Evolutionary conservation across 306 rosid species (phyloP).

Genomic region (Clitoria ternatea): DNA sequence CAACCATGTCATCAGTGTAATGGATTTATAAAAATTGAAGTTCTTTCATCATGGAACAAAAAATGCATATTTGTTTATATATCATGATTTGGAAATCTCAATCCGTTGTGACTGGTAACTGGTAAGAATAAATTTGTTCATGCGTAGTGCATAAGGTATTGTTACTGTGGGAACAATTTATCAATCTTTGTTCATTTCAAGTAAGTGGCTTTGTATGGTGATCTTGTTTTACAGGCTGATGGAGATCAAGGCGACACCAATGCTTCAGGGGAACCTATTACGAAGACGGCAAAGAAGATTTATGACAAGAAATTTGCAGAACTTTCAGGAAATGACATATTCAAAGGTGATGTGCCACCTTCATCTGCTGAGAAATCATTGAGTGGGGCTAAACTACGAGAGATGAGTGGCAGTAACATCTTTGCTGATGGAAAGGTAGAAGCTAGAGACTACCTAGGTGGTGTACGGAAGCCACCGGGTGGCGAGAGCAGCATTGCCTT

Average conservation of each 20-base stretch:
- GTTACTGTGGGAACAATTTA: neutral
- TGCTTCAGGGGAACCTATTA: slow-evolving; percentile 44
- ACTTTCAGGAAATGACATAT: slow-evolving; percentile 85
- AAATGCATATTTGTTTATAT: neutral
- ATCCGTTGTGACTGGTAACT: neutral
- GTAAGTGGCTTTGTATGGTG: slow-evolving; percentile 17
- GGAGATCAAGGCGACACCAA: slow-evolving; percentile 39
- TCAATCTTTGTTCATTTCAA: neutral
- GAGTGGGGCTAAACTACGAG: slow-evolving; percentile 80
- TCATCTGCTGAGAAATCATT: slow-evolving; percentile 73
- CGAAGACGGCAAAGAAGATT: slow-evolving; percentile 87
- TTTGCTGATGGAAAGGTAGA: slow-evolving; percentile 96
- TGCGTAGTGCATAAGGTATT: slow-evolving; percentile 1
- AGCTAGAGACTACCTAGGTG: slow-evolving; percentile 86
- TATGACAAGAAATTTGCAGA: slow-evolving; percentile 64
- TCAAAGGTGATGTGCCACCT: slow-evolving; percentile 72
- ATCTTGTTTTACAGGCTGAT: slow-evolving; percentile 36
- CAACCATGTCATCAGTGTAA: neutral
- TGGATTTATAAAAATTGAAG: neutral
- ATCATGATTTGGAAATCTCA: neutral
- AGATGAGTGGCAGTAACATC: slow-evolving; percentile 90
- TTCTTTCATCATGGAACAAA: slow-evolving; percentile 7
- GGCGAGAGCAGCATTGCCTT: slow-evolving; percentile 99
- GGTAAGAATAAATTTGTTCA: no score
- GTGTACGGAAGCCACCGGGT: slow-evolving; percentile 98